Evolutionary conservation across 129 eudicot species (phyloP).

Genomic region (Flaveria sonorensis): DNA sequence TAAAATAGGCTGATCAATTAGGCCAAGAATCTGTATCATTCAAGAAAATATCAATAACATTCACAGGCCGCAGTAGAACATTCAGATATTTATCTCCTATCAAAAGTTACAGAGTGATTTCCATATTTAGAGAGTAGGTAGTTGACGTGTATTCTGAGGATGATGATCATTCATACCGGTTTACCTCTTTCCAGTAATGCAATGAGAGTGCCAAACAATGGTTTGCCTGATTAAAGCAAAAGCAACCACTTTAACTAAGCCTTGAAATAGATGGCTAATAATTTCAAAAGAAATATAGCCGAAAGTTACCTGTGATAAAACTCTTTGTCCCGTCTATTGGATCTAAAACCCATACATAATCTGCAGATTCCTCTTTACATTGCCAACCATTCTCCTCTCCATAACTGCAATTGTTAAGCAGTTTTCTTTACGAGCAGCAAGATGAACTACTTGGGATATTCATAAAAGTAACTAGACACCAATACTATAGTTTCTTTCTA

Average conservation of each 20-base stretch:
- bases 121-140: neutral
- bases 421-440: conserved; percentile 10
- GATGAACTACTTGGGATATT: conserved; percentile 14
- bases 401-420: conserved; percentile 51
- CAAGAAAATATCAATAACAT: conserved; percentile 26
- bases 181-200: conserved; percentile 81
- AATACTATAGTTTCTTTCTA: conserved; percentile 2
- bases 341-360: conserved; percentile 97
- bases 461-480: conserved; percentile 1
- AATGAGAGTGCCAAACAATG: conserved; percentile 94
- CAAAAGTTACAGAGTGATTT: neutral
- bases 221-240: conserved; percentile 65
- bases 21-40: conserved; percentile 74
- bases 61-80: neutral
- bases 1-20: conserved; percentile 86
- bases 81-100: neutral
- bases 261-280: neutral
- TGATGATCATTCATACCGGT: conserved; percentile 72
- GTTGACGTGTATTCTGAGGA: conserved; percentile 6
- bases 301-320: conserved; percentile 79
- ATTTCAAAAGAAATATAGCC: neutral
- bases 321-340: conserved; percentile 98
- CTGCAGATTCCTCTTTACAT: conserved; percentile 79
- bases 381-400: conserved; percentile 99
- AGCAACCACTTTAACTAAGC: neutral